Evolutionary conservation across 2,329 filamentous ascomycete genomes (phyloP), one percentile per base, ranked within the genome.

Genomic region (Tolypocladium tundrense): DNA sequence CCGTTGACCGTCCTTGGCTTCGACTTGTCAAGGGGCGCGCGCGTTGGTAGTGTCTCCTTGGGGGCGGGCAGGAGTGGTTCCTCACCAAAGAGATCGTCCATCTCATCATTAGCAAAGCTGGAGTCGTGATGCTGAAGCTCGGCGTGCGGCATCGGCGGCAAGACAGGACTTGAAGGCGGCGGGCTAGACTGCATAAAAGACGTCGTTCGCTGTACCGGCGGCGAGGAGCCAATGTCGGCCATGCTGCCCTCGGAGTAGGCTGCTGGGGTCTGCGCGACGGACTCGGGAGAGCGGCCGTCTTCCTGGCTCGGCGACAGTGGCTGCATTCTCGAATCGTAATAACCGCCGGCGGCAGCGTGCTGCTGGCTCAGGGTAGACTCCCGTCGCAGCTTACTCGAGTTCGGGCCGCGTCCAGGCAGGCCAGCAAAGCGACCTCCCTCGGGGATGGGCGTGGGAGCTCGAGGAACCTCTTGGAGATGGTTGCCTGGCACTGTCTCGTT

Each of bases 191-290:
- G 77, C 37, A 80, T 75, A 63, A 78, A 85, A 50, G 78, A 72
- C 37, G 79, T 77, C 42, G 81, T 81, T 62, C 84, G 81, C 61
- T 91, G 85, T 1, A 95, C 79, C 1, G 94, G 94, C 16, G 93
- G 93, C 4, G 93, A 97, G 0, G 94, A 97, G 1, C 88, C 88
- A 64, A 97, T 90, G 57, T 90, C 89, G 54, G 84, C 85, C 4
- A 91, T 88, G 56, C 91, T 95, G 58, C 88, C 79, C 56, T 79
- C 82, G 56, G 83, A 80, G 43, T 75, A 79, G 40, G 76, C 73
- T 7, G 76, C 73, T 6, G 80, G 80, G 1, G 81, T 83, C 16
- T 75, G 77, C 0, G 72, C 79, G 41, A 75, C 64, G 14, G 81
- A 83, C 27, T 83, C 80, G 9, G 82, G 82, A 4, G 82, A 84